Evolutionary conservation across 2,329 filamentous ascomycete species (phyloP).

Genomic region (Verticillium albo-atrum): DNA sequence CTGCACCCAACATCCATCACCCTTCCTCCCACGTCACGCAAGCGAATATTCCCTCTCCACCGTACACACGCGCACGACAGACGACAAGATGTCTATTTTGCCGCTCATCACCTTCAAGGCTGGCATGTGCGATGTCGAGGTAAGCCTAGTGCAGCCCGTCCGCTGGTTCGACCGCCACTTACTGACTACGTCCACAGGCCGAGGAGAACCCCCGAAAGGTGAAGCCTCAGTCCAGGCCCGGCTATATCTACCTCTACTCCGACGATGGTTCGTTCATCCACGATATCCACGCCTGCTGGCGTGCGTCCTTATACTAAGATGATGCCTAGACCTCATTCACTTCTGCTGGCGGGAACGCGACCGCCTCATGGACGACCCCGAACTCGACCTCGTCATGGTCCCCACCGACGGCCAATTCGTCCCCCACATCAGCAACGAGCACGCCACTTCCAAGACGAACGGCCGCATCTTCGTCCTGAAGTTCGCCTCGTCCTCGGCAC

Average conservation of each 20-base stretch:
- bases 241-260: constrained; percentile 87
- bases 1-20: constrained; percentile 5
- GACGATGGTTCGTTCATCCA: constrained; percentile 69
- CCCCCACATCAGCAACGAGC: constrained; percentile 60
- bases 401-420: constrained; percentile 83
- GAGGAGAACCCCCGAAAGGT: constrained; percentile 64
- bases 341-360: constrained; percentile 93
- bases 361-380: constrained; percentile 65
- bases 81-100: constrained; percentile 65
- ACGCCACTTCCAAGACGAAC: constrained; percentile 63
- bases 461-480: constrained; percentile 92
- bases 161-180: neutral
- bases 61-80: constrained; percentile 1
- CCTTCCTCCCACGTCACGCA: neutral
- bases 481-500: constrained; percentile 86
- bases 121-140: constrained; percentile 80
- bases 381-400: constrained; percentile 90
- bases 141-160: constrained; percentile 32
- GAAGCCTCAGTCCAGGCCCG: constrained; percentile 66
- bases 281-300: neutral
- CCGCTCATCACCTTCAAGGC: constrained; percentile 97
- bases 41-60: neutral
- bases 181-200: constrained; percentile 22
- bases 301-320: neutral
- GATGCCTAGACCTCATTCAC: constrained; percentile 70